These are phyloP conservation scores for Debaryomyces psychrophilus DNA, from an alignment of 1,139 yeast species.

Conservation along the genomic window DNA sequence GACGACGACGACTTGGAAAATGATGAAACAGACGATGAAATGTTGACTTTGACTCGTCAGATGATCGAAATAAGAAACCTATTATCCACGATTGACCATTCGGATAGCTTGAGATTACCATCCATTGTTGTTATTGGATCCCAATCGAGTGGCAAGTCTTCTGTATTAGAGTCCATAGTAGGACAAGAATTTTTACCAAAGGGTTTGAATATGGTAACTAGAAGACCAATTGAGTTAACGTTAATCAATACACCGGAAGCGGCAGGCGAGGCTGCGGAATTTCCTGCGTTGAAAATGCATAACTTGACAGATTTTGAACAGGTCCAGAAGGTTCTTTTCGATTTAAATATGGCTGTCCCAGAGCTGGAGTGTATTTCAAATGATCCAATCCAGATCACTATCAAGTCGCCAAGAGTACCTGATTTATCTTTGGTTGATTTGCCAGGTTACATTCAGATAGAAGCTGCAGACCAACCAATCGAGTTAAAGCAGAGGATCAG, in stretches of 20 bases:
- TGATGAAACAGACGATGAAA: constrained; percentile 66
- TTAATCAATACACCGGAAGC: constrained; percentile 81
- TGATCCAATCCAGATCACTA: constrained; percentile 89
- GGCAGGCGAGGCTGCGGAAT: constrained; percentile 88
- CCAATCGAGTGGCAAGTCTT: constrained; percentile 95
- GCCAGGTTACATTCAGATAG: constrained; percentile 97
- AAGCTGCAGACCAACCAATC: constrained; percentile 93
- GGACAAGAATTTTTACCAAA: constrained; percentile 95
- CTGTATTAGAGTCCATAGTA: constrained; percentile 89
- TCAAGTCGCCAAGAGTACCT: constrained; percentile 89
- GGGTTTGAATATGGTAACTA: constrained; percentile 93
- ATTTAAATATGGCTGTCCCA: constrained; percentile 91
- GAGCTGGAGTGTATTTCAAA: constrained; percentile 80
- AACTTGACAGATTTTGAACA: constrained; percentile 85
- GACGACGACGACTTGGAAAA: constrained; percentile 48
- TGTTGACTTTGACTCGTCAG: constrained; percentile 84
- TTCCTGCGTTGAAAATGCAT: constrained; percentile 83
- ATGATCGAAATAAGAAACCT: constrained; percentile 94
- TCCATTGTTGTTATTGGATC: constrained; percentile 97
- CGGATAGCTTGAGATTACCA: constrained; percentile 80
- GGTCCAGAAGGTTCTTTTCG: constrained; percentile 82
- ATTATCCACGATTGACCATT: constrained; percentile 73
- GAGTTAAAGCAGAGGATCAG: constrained; percentile 80
- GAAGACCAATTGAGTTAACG: constrained; percentile 93
- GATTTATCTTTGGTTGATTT: constrained; percentile 92